Base-by-base conservation (phyloP, 2,329 filamentous ascomycete species). In the Cercospora janseana region DNA sequence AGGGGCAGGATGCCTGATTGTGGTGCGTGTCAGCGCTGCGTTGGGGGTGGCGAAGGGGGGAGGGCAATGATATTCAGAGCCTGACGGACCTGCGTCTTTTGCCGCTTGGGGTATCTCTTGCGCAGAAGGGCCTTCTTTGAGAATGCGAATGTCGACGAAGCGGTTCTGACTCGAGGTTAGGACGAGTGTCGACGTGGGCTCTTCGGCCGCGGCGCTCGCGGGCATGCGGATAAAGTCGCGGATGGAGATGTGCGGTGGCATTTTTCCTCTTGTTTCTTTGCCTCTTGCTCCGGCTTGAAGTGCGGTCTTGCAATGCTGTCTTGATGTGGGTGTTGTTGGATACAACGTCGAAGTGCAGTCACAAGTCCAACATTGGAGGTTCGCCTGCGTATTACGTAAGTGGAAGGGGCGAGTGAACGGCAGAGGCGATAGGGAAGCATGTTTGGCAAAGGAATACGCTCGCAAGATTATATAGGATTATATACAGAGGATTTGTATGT, bases 121-220 rank as follows among this genome's bases (percentile, higher is more conserved):
- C n/a, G n/a, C n/a, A n/a, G n/a, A n/a, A 0, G 65, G 59, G 15
- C 65, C 41, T 23, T 32, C n/a, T 12, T 37, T 67, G 40, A 77
- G 63, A 43, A 84, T 70, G 31, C 84, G 78, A 16, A 86, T 63
- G 60, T 87, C 84, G 28, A 86, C 77, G 62, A 84, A 87, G 28
- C 72, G 75, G 23, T 71, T 71, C 20, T 65, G 63, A 1, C 79
- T 77, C 2, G 80, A 80, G 0, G 83, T 86, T 37, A 87, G 69
- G 9, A 87, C 84, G 3, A 85, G 63, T 0, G 83, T 86, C 1
- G 75, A 77, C 0, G 83, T 87, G 12, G 79, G 79, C 64, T 87
- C 83, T 43, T 67, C n/a, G n/a, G 20, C 18, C 10, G 18, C 23
- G 1, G 35, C 12, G 0, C 71, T 73, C 2, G 77, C 76, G 3